Evolutionary conservation across 1,139 yeast genomes (phyloP), one percentile per base, ranked within the genome.

Genomic region (Yamadazyma trypodendri): DNA sequence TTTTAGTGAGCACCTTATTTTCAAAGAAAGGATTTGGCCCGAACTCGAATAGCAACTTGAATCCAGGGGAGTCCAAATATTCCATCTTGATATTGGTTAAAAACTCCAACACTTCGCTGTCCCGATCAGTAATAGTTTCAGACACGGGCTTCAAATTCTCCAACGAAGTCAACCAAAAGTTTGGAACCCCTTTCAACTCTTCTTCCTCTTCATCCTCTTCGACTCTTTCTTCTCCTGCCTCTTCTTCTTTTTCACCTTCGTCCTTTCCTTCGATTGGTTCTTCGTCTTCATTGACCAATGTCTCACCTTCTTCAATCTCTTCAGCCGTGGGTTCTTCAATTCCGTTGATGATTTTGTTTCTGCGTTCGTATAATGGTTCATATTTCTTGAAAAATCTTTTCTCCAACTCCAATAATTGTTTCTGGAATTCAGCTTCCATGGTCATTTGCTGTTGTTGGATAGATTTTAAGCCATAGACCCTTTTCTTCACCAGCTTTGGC

Each of bases 121-220:
- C 99, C 54, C 95, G 79, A 43, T 89, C 97, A 33, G 94, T 80
- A 53, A 94, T 86, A 48, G 89, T 81, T 49, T 89, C 96, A 24
- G 90, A 77, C 31, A 90, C 79, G 24, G 88, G 81, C 20, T 83
- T 79, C 52, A 92, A 71, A 66, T 90, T 92, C 62, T 86, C 94
- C 65, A 92, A 72, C 7, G 97, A 95, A 16, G 97, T 92, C 55
- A 90, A 75, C 99, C 99, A 92, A 73, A 92, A 92, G 40, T 86
- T 81, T 38, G 98, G 97, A 52, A 92, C 79, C 50, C 99, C 99
- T 48, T 70, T 70, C 39, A 64, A 61, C 24, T 57, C 68, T 22
- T 65, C 70, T 2, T 57, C 74, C n/a, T 62, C 71, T 3, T 54
- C 65, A 9, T 57, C 65, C 20, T 63, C 67, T 15, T 67, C 75